Conservation (phyloP, 2,329 filamentous ascomycete genomes). For the Cryphonectria carpinicola region DNA sequence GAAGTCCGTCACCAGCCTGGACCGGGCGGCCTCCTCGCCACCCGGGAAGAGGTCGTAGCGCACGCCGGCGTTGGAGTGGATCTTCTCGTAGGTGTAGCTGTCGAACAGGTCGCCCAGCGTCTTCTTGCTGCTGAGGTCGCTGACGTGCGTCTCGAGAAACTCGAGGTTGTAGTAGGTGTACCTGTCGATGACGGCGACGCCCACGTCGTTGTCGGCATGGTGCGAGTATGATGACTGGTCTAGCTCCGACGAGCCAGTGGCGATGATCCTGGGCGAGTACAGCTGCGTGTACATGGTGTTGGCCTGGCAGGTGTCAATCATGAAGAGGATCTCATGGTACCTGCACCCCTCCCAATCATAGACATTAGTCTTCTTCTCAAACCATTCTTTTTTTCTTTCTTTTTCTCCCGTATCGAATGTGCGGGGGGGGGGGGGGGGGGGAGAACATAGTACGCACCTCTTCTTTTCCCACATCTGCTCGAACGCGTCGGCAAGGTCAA, state of each 20-base stretch:
- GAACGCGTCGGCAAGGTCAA: conserved; percentile 95
- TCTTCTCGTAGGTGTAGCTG: conserved; percentile 92
- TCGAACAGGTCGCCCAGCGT: conserved; percentile 94
- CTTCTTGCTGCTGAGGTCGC: conserved; percentile 82
- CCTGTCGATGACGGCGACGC: conserved; percentile 95
- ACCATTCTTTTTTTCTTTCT: too few relatives aligned
- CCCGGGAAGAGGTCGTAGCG: conserved; percentile 94
- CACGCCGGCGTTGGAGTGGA: conserved; percentile 89
- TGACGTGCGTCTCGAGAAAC: conserved; percentile 89
- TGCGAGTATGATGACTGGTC: conserved; percentile 97
- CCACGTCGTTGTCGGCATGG: conserved; percentile 96
- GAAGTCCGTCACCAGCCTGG: conserved; percentile 90
- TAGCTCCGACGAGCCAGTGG: conserved; percentile 93
- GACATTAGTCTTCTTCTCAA: neutral
- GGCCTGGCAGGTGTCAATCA: conserved; percentile 99
- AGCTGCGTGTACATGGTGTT: conserved; percentile 99
- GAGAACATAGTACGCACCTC: conserved; percentile 54
- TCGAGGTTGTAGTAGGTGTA: conserved; percentile 99
- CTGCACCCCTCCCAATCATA: conserved; percentile 42
- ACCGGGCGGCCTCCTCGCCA: conserved; percentile 75
- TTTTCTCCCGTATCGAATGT: neutral
- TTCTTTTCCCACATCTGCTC: conserved; percentile 99
- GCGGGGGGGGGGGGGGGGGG: too few relatives aligned
- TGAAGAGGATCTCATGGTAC: conserved; percentile 97
- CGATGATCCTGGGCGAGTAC: conserved; percentile 97